Conservation (phyloP, 2,329 filamentous ascomycete species). For the Hypoxylon sp. region DNA sequence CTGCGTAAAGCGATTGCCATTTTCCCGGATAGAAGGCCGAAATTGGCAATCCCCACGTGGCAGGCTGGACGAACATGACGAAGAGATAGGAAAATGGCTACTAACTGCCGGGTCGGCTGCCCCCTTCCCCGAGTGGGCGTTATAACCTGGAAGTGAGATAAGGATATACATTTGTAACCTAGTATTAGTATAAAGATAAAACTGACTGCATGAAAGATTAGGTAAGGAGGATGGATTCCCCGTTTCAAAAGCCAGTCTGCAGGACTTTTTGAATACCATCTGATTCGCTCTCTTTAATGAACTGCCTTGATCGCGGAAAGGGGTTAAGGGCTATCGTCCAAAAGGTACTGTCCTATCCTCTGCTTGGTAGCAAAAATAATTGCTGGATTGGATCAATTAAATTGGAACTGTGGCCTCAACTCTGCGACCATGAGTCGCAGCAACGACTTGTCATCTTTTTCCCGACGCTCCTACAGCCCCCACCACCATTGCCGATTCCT, state of each 20-base stretch:
- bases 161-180: constrained; percentile 23
- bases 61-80: constrained; percentile 31
- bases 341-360: constrained; percentile 13
- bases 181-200: constrained; percentile 28
- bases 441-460: constrained; percentile 32
- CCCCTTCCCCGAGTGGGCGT: constrained; percentile 30
- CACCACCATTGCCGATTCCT: constrained; percentile 38
- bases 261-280: constrained; percentile 13
- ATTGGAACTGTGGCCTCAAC: constrained; percentile 26
- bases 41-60: constrained; percentile 42
- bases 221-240: constrained; percentile 17
- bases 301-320: constrained; percentile 14
- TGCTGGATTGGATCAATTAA: constrained; percentile 27
- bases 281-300: constrained; percentile 15
- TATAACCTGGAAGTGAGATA: constrained; percentile 30
- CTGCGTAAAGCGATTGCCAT: constrained; percentile 7
- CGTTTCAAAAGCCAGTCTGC: constrained; percentile 24
- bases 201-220: constrained; percentile 15
- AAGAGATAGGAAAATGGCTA: constrained; percentile 32
- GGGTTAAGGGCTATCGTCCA: constrained; percentile 15
- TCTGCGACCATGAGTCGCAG: constrained; percentile 35
- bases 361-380: constrained; percentile 13
- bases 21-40: constrained; percentile 20
- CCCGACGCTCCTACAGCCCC: constrained; percentile 31
- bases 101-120: constrained; percentile 37